Evolutionary conservation across 768 basidiomycete species (phyloP).

Genomic region (Hygrophorus pudorinus): DNA sequence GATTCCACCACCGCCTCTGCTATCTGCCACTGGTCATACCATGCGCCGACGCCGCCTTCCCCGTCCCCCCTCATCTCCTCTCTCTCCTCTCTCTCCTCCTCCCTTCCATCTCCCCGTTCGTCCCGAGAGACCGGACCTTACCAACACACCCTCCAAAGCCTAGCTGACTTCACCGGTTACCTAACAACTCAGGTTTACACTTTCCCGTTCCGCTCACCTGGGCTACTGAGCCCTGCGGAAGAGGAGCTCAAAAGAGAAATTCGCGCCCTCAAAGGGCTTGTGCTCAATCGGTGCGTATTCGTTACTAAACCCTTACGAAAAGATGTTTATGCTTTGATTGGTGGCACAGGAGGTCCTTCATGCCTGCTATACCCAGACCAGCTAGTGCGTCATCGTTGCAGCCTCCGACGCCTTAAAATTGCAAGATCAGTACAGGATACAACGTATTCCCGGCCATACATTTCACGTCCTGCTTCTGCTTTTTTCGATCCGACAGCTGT

Average conservation of each 20-base stretch:
- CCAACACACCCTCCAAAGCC: conserved; percentile 54
- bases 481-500: too few species aligned
- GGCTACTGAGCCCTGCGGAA: conserved; percentile 32
- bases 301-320: background rate
- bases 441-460: too few species aligned
- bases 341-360: conserved; percentile 1
- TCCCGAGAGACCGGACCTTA: conserved; percentile 18
- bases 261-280: conserved; percentile 67
- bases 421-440: too few species aligned
- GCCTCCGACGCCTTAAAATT: too few species aligned
- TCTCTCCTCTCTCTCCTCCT: conserved; percentile 23
- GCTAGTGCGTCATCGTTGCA: background rate
- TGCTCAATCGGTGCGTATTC: conserved; percentile 53
- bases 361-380: background rate
- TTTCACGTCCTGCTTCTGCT: too few species aligned
- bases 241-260: conserved; percentile 71
- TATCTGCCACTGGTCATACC: conserved; percentile 28
- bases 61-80: conserved; percentile 30
- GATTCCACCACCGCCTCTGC: conserved; percentile 10
- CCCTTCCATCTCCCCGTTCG: conserved; percentile 21
- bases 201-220: conserved; percentile 31
- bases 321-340: background rate
- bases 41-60: conserved; percentile 19
- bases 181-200: conserved; percentile 63
- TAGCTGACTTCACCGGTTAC: conserved; percentile 72